Percentiles rank a stretch among this genome's conserved stretches.
Evolutionary conservation across 2,329 filamentous ascomycete genomes (phyloP).

Genomic region (Rhynchosporium secalis): DNA sequence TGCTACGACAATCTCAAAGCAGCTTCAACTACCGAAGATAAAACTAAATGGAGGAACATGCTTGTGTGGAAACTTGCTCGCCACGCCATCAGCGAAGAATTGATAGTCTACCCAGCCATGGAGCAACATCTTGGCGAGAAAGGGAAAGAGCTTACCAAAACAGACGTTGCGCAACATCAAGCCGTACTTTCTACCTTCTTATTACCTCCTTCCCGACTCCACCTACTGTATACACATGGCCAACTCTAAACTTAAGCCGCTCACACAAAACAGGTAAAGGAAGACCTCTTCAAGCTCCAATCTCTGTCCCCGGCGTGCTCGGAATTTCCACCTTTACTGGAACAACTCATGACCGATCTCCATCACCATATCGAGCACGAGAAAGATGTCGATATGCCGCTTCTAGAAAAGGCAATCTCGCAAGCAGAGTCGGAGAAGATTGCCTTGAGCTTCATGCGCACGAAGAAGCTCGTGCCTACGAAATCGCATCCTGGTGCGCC

Average conservation of each 20-base stretch:
- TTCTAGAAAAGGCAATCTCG: conserved; percentile 47
- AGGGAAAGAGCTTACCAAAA: conserved; percentile 48
- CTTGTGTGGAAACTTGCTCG: conserved; percentile 52
- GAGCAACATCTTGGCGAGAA: conserved; percentile 48
- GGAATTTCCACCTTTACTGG: conserved; percentile 47
- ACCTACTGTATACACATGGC: not conserved
- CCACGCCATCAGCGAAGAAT: conserved; percentile 50
- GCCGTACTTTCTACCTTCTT: conserved; percentile 5
- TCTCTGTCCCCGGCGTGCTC: conserved; percentile 43
- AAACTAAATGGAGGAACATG: conserved; percentile 47
- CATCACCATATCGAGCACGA: conserved; percentile 51
- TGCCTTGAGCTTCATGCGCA: conserved; percentile 49
- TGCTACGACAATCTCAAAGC: conserved; percentile 47
- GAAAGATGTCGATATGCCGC: conserved; percentile 50
- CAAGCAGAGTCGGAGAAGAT: conserved; percentile 41
- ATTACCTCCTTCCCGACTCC: not conserved
- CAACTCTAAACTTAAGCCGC: not conserved
- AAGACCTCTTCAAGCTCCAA: conserved; percentile 52
- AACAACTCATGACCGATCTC: conserved; percentile 47
- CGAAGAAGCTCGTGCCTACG: conserved; percentile 55
- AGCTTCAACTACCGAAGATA: conserved; percentile 41
- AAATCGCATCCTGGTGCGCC: conserved; percentile 26
- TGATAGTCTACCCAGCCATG: conserved; percentile 55
- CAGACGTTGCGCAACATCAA: conserved; percentile 51
- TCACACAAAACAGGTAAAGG: conserved; percentile 48